Evolutionary conservation across 805 yeast genomes (phyloP).

Genomic region (Kluyveromyces siamensis): DNA sequence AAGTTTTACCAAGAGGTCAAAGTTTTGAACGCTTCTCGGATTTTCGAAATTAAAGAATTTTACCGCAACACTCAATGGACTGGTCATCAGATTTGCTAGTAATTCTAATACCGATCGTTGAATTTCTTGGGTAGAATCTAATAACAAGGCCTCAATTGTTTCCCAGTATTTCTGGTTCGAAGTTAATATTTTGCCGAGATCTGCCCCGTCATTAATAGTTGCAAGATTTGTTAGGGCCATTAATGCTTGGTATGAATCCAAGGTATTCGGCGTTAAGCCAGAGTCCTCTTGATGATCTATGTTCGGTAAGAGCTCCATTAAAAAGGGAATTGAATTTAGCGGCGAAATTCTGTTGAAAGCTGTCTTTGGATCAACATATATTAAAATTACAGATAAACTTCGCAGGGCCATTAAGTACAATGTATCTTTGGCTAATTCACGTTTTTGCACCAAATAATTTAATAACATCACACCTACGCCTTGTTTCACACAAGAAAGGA

Average conservation of each 20-base stretch:
- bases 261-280: constrained; percentile 8
- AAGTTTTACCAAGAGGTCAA: constrained; percentile 33
- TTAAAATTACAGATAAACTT: constrained; percentile 35
- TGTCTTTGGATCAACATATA: constrained; percentile 37
- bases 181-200: constrained; percentile 23
- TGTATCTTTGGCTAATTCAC: constrained; percentile 14
- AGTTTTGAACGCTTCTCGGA: constrained; percentile 31
- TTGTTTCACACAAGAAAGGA: constrained; percentile 33
- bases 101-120: constrained; percentile 59
- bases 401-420: constrained; percentile 30
- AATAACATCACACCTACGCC: constrained; percentile 37
- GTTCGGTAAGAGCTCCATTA: constrained; percentile 33
- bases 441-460: constrained; percentile 26
- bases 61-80: constrained; percentile 32
- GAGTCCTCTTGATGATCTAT: not conserved
- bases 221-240: constrained; percentile 63
- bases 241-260: constrained; percentile 43
- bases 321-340: constrained; percentile 34
- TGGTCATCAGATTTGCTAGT: constrained; percentile 47
- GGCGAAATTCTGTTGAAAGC: constrained; percentile 36
- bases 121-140: constrained; percentile 38
- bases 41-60: constrained; percentile 50
- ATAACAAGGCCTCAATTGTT: constrained; percentile 35
- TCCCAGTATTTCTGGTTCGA: constrained; percentile 36
- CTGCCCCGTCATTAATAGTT: constrained; percentile 34